Conservation (phyloP, 495 filamentous ascomycete genomes). For the Hamigera avellanea region DNA sequence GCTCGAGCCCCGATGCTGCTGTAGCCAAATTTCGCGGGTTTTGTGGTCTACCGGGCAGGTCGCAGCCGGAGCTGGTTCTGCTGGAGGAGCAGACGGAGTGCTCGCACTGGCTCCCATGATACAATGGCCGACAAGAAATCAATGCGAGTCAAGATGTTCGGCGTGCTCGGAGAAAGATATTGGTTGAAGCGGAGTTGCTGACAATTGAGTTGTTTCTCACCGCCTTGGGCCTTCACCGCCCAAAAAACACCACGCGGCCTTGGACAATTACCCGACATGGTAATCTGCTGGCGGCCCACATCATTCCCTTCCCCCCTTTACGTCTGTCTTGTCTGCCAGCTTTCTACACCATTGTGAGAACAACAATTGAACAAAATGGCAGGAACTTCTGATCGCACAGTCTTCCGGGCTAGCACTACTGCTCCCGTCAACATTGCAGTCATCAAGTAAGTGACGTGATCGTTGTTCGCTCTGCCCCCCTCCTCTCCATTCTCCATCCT, state of each 20-base stretch:
- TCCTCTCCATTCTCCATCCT: constrained; percentile 5
- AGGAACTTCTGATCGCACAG: constrained; percentile 23
- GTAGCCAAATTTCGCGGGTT: constrained; percentile 73
- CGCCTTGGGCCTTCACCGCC: constrained; percentile 6
- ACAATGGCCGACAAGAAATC: no score
- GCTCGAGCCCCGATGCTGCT: constrained; percentile 27
- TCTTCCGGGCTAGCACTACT: constrained; percentile 89
- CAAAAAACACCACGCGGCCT: background rate
- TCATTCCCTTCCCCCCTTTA: constrained; percentile 1
- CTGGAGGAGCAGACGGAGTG: constrained; percentile 20
- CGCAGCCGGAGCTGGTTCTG: constrained; percentile 16
- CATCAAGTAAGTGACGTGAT: constrained; percentile 59
- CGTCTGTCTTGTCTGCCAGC: constrained; percentile 1
- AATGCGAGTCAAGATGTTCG: no score
- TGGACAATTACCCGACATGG: background rate
- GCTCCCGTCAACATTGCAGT: constrained; percentile 99
- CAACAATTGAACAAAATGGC: constrained; percentile 26
- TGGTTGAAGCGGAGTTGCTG: background rate
- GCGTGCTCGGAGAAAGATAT: no score
- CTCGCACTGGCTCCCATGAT: constrained; percentile 31
- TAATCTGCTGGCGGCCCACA: background rate
- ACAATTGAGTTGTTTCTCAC: constrained; percentile 6
- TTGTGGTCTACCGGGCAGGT: constrained; percentile 82
- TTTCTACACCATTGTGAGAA: constrained; percentile 1
- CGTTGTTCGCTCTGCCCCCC: constrained; percentile 10